These are phyloP conservation scores for Colletotrichum sp. DNA, from an alignment of 2,329 filamentous ascomycete genomes.

Conservation along the genomic window DNA sequence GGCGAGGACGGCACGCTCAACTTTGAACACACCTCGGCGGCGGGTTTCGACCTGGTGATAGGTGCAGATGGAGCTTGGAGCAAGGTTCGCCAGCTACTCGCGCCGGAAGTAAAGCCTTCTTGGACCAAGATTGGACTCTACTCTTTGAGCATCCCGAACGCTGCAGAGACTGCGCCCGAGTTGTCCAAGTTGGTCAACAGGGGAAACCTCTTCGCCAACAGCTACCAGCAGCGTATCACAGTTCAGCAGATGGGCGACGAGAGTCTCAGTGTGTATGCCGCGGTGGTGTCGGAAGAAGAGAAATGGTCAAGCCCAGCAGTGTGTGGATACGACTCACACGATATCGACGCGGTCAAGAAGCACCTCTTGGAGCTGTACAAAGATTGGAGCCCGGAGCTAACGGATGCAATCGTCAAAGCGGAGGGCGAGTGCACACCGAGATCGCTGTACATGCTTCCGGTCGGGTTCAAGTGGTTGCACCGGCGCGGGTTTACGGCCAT, in stretches of 20 bases:
- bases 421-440: conserved; percentile 43
- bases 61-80: conserved; percentile 44
- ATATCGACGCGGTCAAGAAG: conserved; percentile 42
- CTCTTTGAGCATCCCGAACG: conserved; percentile 45
- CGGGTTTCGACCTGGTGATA: conserved; percentile 43
- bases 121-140: conserved; percentile 52
- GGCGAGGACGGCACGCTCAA: conserved; percentile 37
- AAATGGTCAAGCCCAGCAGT: conserved; percentile 40
- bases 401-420: conserved; percentile 44
- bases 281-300: conserved; percentile 40
- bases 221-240: conserved; percentile 44
- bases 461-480: conserved; percentile 52
- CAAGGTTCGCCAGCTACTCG: conserved; percentile 40
- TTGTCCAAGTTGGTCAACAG: conserved; percentile 49
- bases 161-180: conserved; percentile 44
- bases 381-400: conserved; percentile 48
- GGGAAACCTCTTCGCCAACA: conserved; percentile 50
- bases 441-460: conserved; percentile 58
- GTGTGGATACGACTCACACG: conserved; percentile 47
- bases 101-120: conserved; percentile 40
- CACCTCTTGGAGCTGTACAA: conserved; percentile 39
- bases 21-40: conserved; percentile 38
- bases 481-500: conserved; percentile 56
- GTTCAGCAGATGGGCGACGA: conserved; percentile 52
- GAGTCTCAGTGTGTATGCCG: conserved; percentile 44